Base-by-base conservation (phyloP, 306 rosid genomes). In the Crataegus laevigata region DNA sequence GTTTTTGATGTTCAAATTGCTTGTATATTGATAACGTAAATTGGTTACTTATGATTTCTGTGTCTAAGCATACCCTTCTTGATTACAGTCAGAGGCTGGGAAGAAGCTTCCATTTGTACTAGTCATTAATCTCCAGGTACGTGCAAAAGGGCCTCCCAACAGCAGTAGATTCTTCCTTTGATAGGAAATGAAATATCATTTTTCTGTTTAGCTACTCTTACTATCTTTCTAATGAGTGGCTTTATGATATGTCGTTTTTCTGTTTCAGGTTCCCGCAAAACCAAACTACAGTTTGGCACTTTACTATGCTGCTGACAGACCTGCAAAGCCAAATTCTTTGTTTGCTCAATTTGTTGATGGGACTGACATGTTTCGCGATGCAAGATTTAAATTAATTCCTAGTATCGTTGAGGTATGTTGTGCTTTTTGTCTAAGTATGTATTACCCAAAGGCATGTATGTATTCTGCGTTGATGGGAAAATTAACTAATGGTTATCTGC, bases 341-440 rank as follows among this genome's bases (percentile, higher is more conserved):
- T 80, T 94, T 84, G 87, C 89, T 57, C 89, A 88, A 82, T 94
- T 91, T 85, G 85, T 83, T 45, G 88, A 94, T 73, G 99, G 99
- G 30, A 68, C 64, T 86, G 96, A 94, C 79, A 43, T 30, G 64
- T 92, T 82, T 78, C 88, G 93, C 22, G 89, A 94, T 80, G 70
- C 99, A 50, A 90, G 99, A 88, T 94, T 94, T 76, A 90, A 94
- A 85, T 82, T 94, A 75, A 94, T 94, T 87, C 99, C 99, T 9
- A 94, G 99, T 69, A 94, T 94, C 82, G 89, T 87, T 43, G 89
- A 94, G 99, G 97, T 87, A 80, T 54, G 51, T 8, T 22, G 78
- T 67, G 13, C 71, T 38, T 71, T 42, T 25, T 28, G 11, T 71
- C 28, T 72, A 24, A 71, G 77, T 80, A 69, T 82, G 32, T 17